Conservation (phyloP, 495 filamentous ascomycete genomes). For the Xylaria bambusicola region DNA sequence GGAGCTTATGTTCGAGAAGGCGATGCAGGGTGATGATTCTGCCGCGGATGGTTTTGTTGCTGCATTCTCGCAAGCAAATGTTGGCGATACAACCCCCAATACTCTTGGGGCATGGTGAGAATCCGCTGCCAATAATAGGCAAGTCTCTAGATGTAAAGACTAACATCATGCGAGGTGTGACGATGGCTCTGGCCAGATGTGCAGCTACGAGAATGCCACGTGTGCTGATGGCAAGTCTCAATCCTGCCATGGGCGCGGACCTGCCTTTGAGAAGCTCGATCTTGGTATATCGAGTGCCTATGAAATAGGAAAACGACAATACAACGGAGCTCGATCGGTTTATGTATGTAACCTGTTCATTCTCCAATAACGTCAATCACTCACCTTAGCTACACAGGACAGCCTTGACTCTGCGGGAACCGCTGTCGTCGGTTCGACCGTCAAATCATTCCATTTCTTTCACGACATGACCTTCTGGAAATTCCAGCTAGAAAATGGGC, state of each 20-base stretch:
- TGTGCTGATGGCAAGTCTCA: slow-evolving; percentile 72
- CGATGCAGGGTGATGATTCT: slow-evolving; percentile 48
- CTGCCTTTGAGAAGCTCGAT: slow-evolving; percentile 69
- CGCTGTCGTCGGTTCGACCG: slow-evolving; percentile 49
- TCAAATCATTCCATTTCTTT: slow-evolving; percentile 68
- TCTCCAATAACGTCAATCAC: neutral
- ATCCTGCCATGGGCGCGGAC: slow-evolving; percentile 78
- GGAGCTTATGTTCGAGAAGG: slow-evolving; percentile 79
- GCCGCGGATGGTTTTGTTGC: slow-evolving; percentile 71
- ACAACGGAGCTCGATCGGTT: slow-evolving; percentile 60
- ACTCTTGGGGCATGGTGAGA: slow-evolving; percentile 68
- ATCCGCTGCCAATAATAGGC: neutral
- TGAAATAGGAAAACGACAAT: slow-evolving; percentile 71
- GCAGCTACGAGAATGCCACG: slow-evolving; percentile 70
- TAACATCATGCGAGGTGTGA: slow-evolving; percentile 54
- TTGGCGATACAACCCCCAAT: slow-evolving; percentile 92
- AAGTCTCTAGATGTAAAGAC: neutral
- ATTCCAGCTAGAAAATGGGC: slow-evolving; percentile 77
- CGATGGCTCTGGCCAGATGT: slow-evolving; percentile 67
- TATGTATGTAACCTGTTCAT: slow-evolving; percentile 46
- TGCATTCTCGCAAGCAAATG: slow-evolving; percentile 91
- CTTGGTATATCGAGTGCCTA: slow-evolving; percentile 72
- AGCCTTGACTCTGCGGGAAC: slow-evolving; percentile 46
- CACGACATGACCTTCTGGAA: slow-evolving; percentile 61
- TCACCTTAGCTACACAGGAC: slow-evolving; percentile 30